Evolutionary conservation across 2,329 filamentous ascomycete species (phyloP).

Genomic region (Metarhizium brunneum): DNA sequence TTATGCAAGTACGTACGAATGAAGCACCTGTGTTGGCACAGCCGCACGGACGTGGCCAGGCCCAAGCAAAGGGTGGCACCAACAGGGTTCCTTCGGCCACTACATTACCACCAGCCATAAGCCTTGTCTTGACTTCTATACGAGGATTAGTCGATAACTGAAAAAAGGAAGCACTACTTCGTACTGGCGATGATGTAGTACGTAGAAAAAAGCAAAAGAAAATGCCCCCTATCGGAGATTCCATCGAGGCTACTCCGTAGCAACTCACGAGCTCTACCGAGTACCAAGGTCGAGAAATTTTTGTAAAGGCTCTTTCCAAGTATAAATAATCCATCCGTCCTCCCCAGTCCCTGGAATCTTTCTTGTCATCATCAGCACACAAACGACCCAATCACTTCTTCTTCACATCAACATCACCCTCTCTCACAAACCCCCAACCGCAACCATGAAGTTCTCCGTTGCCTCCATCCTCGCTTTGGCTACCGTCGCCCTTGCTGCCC

Average conservation of each 20-base stretch:
- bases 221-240: not conserved
- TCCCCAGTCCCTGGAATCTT: not conserved
- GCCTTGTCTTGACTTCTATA: not conserved
- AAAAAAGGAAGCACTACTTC: not conserved
- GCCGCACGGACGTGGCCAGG: not conserved
- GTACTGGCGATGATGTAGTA: not conserved
- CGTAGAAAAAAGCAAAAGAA: not conserved
- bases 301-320: not conserved
- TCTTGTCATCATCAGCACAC: not conserved
- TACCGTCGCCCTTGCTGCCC: conserved; percentile 1
- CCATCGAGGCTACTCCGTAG: not conserved
- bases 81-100: not conserved
- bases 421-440: not conserved
- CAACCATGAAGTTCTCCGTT: conserved; percentile 5
- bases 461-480: conserved; percentile 3
- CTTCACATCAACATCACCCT: not conserved
- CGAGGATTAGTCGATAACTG: not conserved
- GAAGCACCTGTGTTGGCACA: not conserved
- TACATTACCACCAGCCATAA: not conserved
- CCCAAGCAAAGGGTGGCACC: not conserved
- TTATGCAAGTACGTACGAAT: not conserved
- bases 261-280: not conserved
- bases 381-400: not conserved
- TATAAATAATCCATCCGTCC: not conserved
- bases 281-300: not conserved